A percentile compares a stretch with the other conserved stretches of the same genome.
These are phyloP conservation scores for Lithocarpus polystachyus DNA, from an alignment of 306 rosid species.

Conservation along the genomic window DNA sequence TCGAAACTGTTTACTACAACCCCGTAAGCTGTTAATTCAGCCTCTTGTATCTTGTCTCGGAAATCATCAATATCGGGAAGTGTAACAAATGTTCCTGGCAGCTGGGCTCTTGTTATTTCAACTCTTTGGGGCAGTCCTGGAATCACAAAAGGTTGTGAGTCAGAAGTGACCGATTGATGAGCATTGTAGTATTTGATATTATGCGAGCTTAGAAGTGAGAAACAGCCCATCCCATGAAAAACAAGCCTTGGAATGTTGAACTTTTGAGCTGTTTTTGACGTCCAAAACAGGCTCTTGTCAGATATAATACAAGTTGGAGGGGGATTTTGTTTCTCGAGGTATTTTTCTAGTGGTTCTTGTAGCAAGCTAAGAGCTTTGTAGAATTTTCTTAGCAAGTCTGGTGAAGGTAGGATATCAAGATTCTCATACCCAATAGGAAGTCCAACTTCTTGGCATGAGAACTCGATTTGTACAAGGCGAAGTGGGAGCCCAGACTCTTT, in stretches of 20 bases:
- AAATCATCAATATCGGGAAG: conserved; percentile 59
- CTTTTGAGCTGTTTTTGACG: conserved; percentile 42
- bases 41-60: conserved; percentile 56
- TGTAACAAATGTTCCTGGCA: conserved; percentile 58
- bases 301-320: conserved; percentile 71
- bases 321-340: conserved; percentile 25
- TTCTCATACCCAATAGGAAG: conserved; percentile 69
- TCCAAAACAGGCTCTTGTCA: conserved; percentile 65
- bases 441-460: conserved; percentile 60
- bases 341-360: conserved; percentile 58
- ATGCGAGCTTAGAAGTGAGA: conserved; percentile 56
- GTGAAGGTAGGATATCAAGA: conserved; percentile 66
- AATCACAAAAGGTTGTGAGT: conserved; percentile 46
- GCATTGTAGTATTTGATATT: conserved; percentile 40
- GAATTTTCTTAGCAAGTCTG: conserved; percentile 46
- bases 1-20: conserved; percentile 67
- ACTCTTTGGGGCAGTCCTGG: conserved; percentile 51
- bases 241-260: conserved; percentile 60
- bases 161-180: conserved; percentile 38
- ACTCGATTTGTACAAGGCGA: conserved; percentile 48
- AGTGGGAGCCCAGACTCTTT: conserved; percentile 34
- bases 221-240: conserved; percentile 73
- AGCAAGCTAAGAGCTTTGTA: conserved; percentile 58
- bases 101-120: conserved; percentile 55
- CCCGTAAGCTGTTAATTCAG: conserved; percentile 53